Evolutionary conservation across 208 protist species (phyloP), one percentile per base, ranked within the genome.

Genomic region (Trypanosoma melophagium): DNA sequence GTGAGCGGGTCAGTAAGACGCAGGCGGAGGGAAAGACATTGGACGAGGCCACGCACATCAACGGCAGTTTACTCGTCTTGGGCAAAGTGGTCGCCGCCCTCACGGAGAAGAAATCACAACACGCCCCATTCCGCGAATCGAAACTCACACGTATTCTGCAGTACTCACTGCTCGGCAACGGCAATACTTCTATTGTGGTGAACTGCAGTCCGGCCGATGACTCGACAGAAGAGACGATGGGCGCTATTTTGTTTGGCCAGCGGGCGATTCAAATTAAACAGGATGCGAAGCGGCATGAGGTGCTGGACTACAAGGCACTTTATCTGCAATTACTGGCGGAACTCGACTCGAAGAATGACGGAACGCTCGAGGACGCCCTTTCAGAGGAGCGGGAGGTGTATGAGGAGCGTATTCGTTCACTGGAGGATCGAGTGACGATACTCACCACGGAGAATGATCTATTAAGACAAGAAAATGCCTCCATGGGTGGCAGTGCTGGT

Each of bases 21-120:
- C 81, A 91, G 12, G 90, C 95, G 1, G 86, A 96, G 65, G 98
- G 98, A 12, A 84, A 97, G 54, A 90, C 87, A 16, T 77, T 98
- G 13, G 83, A 86, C 42, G 97, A 99, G 79, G 97, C 96, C n/a
- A 89, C 76, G 13, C 85, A 98, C 81, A 99, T 99, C 63, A 99
- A 99, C 82, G 92, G 97, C 53, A 97, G 85, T 62, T 83, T 99
- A 2, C 84, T 98, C 21, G 94, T 92, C 1, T 77, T 97, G 4
- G 89, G 89, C n/a, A 94, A 90, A 53, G 93, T 97, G 0, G 89
- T 95, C 40, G 77, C 77, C 8, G 86, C 86, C 47, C 76, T 97
- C 62, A 93, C 89, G 44, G 86, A 92, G 55, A 93, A 84, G 61
- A 62, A 81, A 35, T 81, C 84, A 12, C 83, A 93, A 69, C 89